These are phyloP conservation scores for Aaosphaeria pasadenensis DNA, from an alignment of 2,329 filamentous ascomycete species.

Conservation along the genomic window DNA sequence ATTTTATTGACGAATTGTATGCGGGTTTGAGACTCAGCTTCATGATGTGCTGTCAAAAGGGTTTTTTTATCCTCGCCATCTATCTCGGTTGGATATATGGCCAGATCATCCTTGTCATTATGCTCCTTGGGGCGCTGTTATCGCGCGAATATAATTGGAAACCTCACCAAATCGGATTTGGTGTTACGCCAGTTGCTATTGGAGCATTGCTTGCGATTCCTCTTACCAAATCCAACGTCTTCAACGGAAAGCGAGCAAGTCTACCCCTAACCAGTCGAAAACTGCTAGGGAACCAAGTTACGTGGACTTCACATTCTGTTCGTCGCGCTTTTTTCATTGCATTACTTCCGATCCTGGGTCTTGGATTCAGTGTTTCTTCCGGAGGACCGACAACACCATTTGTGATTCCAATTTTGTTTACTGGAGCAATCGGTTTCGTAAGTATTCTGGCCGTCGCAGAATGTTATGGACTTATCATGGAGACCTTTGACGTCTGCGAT, in stretches of 20 bases:
- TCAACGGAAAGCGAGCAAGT: conserved; percentile 62
- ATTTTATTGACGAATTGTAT: conserved; percentile 75
- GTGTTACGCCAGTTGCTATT: conserved; percentile 63
- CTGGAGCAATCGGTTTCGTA: conserved; percentile 65
- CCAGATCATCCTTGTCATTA: conserved; percentile 69
- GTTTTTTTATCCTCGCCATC: conserved; percentile 68
- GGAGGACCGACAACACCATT: conserved; percentile 57
- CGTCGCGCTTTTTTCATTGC: conserved; percentile 67
- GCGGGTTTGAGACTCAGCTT: conserved; percentile 65
- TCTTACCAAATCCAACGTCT: conserved; percentile 67
- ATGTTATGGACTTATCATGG: conserved; percentile 75
- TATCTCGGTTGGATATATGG: conserved; percentile 78
- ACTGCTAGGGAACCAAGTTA: conserved; percentile 62
- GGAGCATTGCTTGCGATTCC: conserved; percentile 69
- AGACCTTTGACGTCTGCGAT: conserved; percentile 78
- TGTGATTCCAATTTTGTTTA: conserved; percentile 64
- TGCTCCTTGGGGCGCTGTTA: conserved; percentile 67
- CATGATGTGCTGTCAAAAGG: conserved; percentile 71
- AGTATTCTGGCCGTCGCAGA: conserved; percentile 72
- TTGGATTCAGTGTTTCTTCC: conserved; percentile 66
- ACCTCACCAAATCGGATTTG: conserved; percentile 64
- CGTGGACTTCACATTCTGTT: conserved; percentile 70
- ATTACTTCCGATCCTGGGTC: conserved; percentile 62
- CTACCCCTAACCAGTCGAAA: conserved; percentile 63
- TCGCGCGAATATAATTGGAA: conserved; percentile 65